phyloP scores from a whole-genome alignment of 1,284 basidiomycete species.

The Lignosus rhinocerotis region DNA sequence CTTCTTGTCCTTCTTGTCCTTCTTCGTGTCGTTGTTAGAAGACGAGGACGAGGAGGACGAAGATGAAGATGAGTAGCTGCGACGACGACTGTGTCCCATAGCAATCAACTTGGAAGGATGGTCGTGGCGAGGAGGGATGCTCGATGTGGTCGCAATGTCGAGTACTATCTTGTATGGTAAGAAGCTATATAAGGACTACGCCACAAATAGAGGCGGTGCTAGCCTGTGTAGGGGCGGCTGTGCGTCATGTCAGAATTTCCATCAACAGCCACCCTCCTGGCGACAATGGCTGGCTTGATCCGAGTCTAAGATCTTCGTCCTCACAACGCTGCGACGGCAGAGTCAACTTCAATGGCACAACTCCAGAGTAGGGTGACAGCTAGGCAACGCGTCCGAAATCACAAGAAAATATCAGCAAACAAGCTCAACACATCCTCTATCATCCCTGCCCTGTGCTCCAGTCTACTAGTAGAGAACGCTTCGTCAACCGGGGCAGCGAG shows the following conservation, averaged over 20 bases:
- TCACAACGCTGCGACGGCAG: no score
- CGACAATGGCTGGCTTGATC: no score
- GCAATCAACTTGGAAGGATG: neutral
- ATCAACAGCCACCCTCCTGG: neutral
- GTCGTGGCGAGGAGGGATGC: neutral
- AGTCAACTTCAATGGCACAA: no score
- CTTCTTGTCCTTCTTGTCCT: conserved; percentile 22
- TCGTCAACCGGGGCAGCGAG: neutral
- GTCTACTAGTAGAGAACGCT: no score
- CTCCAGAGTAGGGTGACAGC: no score
- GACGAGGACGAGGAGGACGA: conserved; percentile 25
- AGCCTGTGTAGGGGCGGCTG: no score
- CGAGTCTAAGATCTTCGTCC: no score
- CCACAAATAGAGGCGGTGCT: no score
- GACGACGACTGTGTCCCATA: conserved; percentile 28
- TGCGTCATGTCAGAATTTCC: neutral
- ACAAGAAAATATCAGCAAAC: neutral
- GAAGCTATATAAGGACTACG: no score
- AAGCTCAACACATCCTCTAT: neutral
- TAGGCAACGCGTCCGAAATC: no score
- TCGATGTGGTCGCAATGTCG: neutral
- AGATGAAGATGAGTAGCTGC: conserved; percentile 23
- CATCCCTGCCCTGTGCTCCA: neutral
- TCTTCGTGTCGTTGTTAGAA: conserved; percentile 24
- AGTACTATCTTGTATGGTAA: no score